A percentile compares a stretch with the other conserved stretches of the same genome.
Conservation (phyloP, 371 early-diverging fungal species). For the Ordospora pajunii region DNA sequence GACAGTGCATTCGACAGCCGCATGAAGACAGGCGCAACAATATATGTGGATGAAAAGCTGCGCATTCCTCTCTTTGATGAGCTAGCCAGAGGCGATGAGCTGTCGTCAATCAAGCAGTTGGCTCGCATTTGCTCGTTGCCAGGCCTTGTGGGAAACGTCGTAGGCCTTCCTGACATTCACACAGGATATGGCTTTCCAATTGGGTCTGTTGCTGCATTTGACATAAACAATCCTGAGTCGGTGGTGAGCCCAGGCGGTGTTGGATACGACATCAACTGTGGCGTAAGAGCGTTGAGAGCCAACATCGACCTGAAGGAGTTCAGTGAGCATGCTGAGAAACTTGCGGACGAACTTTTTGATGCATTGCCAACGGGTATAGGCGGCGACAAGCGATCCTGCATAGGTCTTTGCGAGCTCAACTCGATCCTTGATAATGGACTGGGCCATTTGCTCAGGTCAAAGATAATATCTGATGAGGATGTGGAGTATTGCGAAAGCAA, state of each 20-base stretch:
- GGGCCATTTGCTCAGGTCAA: slow-evolving; percentile 15
- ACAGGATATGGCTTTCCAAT: slow-evolving; percentile 60
- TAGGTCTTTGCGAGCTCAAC: slow-evolving; percentile 2
- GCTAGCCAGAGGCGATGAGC: neutral
- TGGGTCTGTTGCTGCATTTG: slow-evolving; percentile 53
- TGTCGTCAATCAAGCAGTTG: slow-evolving; percentile 31
- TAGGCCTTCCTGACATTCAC: slow-evolving; percentile 61
- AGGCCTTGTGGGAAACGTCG: slow-evolving; percentile 13
- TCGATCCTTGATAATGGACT: slow-evolving; percentile 43
- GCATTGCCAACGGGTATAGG: slow-evolving; percentile 38
- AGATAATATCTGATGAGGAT: slow-evolving; percentile 40
- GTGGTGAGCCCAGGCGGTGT: slow-evolving; percentile 54
- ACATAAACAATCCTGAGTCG: slow-evolving; percentile 25
- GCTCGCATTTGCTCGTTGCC: slow-evolving; percentile 29
- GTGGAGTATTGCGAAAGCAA: slow-evolving; percentile 44
- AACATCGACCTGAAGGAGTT: slow-evolving; percentile 22
- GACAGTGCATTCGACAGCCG: neutral
- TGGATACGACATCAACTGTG: slow-evolving; percentile 62
- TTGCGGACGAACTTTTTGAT: slow-evolving; percentile 22
- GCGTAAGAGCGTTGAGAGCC: slow-evolving; percentile 54
- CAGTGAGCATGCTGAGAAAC: neutral
- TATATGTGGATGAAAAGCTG: slow-evolving; percentile 28
- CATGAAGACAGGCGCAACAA: neutral
- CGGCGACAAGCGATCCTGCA: neutral
- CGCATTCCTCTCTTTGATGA: slow-evolving; percentile 4